Base-by-base conservation (phyloP, 2,329 filamentous ascomycete genomes). In the Daldinia eschscholtzii region DNA sequence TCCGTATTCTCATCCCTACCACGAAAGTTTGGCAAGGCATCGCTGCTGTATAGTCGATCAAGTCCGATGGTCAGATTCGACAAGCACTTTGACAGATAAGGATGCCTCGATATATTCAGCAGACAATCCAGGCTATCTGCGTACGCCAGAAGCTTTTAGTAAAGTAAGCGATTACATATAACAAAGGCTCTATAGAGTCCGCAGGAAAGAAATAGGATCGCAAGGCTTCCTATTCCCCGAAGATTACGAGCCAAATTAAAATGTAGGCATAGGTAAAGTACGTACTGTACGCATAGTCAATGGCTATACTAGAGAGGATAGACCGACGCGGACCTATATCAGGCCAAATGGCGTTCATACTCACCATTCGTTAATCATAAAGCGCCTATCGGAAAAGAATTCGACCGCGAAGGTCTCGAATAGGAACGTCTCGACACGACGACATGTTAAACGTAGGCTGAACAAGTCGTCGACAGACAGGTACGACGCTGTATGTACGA, bases 1-100 rank as follows among this genome's bases (percentile, higher is more conserved):
- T 62, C 46, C 4, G 26, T n/a, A 30, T 71, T 53, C 57, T 64
- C 62, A n/a, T 70, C 59, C 12, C 33, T 37, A 61, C 9, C 7
- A 15, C 26, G 33, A n/a, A 62, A 60, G 26, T 50, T 64, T 15
- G 70, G 58, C 20, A 75, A 50, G 23, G 72, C 73, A 35, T 72
- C 61, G 28, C 52, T 69, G 37, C 65, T 70, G 28, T 67, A 65
- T 33, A 76, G 42, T 48, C 73, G 67, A 61, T 76, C 72, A 37
- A 76, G 72, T 12, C 74, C 74, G 18, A 76, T 75, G 13, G 72
- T 75, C 4, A 76, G 61, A 42, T 68, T 71, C 39, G 64, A 68
- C 6, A 76, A 42, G 33, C 64, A 57, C 56, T 62, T 61, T 42
- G 70, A 69, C 2, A 76, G 61, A 13, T 67, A 46, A 10, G 64